Percentiles rank a stretch among this genome's conserved stretches.
phyloP scores from a whole-genome alignment of 176 grass and related monocot genomes.

The bread wheat (Triticum aestivum) region IWGSC_CS_RefSeq_v2.1 NC_057813.1:73459017-73459516 shows the following conservation, averaged over 20 bases:
- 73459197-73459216: slow-evolving; percentile 18
- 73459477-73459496: slow-evolving; percentile 63
- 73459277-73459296: slow-evolving; percentile 22
- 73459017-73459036: neutral
- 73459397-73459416: neutral
- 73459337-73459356: slow-evolving; percentile 31
- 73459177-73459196: neutral
- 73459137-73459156: slow-evolving; percentile 32
- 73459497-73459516: neutral
- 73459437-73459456: slow-evolving; percentile 35
- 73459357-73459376: slow-evolving; percentile 63
- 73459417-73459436: slow-evolving; percentile 42
- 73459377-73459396: neutral
- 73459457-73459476: slow-evolving; percentile 23
- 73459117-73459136: slow-evolving; percentile 24
- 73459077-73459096: slow-evolving; percentile 8
- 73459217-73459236: slow-evolving; percentile 33
- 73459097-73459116: slow-evolving; percentile 62
- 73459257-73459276: slow-evolving; percentile 15
- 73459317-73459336: slow-evolving; percentile 42
- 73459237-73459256: slow-evolving; percentile 28
- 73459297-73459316: slow-evolving; percentile 40
- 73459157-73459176: neutral
- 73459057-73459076: slow-evolving; percentile 40
- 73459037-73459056: slow-evolving; percentile 66